phyloP scores from a whole-genome alignment of 1,139 yeast genomes.

The Tardiomyces depauwii region DNA sequence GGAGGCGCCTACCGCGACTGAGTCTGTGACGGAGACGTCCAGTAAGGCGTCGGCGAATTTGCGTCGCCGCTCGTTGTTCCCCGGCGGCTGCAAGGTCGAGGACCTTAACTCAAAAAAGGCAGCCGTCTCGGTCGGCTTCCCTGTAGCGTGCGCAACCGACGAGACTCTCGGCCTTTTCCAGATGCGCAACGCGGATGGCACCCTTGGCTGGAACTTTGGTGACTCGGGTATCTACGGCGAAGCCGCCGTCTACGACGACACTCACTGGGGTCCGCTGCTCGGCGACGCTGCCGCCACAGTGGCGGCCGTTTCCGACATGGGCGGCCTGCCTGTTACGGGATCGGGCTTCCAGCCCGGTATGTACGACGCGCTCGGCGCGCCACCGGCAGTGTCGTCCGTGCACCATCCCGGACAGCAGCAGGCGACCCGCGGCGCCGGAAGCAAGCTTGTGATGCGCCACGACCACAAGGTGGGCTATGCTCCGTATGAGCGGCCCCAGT shows the following conservation, averaged over 20 bases:
- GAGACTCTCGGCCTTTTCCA: constrained; percentile 15
- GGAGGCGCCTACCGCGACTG: background rate
- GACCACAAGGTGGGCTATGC: background rate
- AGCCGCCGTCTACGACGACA: background rate
- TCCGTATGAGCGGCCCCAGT: background rate
- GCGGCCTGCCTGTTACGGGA: no score
- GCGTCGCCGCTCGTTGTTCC: background rate
- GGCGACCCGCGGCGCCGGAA: background rate
- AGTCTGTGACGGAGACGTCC: no score
- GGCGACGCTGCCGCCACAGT: background rate
- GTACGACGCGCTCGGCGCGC: no score
- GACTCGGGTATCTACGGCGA: constrained; percentile 1
- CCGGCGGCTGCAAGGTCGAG: background rate
- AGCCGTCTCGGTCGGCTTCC: constrained; percentile 6
- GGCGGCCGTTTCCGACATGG: no score
- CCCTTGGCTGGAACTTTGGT: constrained; percentile 17
- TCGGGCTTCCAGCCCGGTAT: no score
- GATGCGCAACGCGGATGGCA: constrained; percentile 14
- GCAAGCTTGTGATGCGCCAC: background rate
- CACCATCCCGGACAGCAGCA: no score
- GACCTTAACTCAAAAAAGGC: background rate
- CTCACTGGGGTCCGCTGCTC: background rate
- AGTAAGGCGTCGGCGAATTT: background rate
- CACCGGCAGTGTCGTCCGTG: no score
- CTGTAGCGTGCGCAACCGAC: constrained; percentile 19